These are phyloP conservation scores for Pseudomassariella vexata DNA, from an alignment of 2,329 filamentous ascomycete genomes.

Conservation along the genomic window DNA sequence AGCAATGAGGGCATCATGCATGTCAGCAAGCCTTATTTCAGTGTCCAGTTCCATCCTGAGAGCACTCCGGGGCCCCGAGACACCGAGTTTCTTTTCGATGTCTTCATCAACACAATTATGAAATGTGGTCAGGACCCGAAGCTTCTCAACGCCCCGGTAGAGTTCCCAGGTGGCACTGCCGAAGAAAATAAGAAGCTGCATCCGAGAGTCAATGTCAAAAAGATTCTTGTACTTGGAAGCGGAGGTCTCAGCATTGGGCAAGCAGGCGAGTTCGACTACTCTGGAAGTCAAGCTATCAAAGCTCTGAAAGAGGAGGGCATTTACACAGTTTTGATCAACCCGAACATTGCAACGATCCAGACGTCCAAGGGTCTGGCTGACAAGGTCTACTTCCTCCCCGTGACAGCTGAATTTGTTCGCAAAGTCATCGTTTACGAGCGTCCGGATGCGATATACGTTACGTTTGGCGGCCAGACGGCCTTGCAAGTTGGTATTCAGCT, in stretches of 20 bases:
- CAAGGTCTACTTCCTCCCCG: conserved; percentile 97
- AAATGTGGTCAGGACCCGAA: conserved; percentile 62
- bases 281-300: conserved; percentile 96
- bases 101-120: conserved; percentile 83
- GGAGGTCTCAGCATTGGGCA: conserved; percentile 96
- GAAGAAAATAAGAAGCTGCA: conserved; percentile 73
- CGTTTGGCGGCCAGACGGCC: conserved; percentile 95
- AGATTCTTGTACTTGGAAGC: conserved; percentile 88
- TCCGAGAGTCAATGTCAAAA: conserved; percentile 81
- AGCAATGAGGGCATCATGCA: conserved; percentile 98
- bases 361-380: conserved; percentile 96
- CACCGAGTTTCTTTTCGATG: conserved; percentile 94
- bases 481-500: conserved; percentile 95
- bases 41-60: conserved; percentile 98
- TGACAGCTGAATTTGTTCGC: conserved; percentile 93
- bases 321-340: conserved; percentile 97
- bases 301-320: conserved; percentile 96
- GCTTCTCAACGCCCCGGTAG: conserved; percentile 66
- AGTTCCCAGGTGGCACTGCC: conserved; percentile 78
- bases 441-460: conserved; percentile 95
- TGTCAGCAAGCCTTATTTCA: conserved; percentile 81
- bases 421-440: conserved; percentile 95
- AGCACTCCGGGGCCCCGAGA: conserved; percentile 92
- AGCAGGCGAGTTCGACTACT: conserved; percentile 98
- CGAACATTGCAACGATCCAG: conserved; percentile 98